Evolutionary conservation across 108 stramenopile genomes (phyloP).

Genomic region (Parietichytrium sp.): DNA sequence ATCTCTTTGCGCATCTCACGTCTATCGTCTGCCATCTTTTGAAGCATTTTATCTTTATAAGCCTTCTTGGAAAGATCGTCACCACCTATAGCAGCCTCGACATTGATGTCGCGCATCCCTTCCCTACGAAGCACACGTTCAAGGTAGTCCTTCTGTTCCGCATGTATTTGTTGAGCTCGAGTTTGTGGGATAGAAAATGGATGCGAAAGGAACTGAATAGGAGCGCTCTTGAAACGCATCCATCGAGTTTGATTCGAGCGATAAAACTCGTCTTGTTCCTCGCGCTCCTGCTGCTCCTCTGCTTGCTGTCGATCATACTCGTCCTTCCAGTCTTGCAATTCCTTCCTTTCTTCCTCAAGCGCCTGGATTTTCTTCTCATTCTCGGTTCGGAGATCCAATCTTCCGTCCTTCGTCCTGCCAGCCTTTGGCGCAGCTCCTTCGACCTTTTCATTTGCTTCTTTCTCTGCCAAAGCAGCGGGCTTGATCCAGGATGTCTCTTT

Average conservation of each 20-base stretch:
- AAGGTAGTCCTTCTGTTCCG: constrained; percentile 34
- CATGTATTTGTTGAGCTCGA: background rate
- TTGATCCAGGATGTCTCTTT: constrained; percentile 15
- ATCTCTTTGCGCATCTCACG: background rate
- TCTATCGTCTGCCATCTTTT: constrained; percentile 15
- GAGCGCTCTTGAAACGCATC: background rate
- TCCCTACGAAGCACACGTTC: constrained; percentile 29
- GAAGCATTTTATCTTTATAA: background rate
- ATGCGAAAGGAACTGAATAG: too few relatives aligned
- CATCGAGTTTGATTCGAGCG: background rate
- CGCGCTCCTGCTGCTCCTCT: background rate
- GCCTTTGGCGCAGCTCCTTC: background rate
- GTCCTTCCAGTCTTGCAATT: constrained; percentile 24
- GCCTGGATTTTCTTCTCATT: background rate
- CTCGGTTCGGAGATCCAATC: too few relatives aligned
- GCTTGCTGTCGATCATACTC: background rate
- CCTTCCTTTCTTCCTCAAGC: background rate
- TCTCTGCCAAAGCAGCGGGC: background rate
- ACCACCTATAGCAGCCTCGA: background rate
- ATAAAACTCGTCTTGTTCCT: background rate
- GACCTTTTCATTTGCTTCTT: background rate
- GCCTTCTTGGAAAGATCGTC: background rate
- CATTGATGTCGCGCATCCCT: background rate
- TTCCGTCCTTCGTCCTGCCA: too few relatives aligned
- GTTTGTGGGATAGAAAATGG: too few relatives aligned